Conservation (phyloP, 1,284 basidiomycete species). For the Rhodotorula sp. region DNA sequence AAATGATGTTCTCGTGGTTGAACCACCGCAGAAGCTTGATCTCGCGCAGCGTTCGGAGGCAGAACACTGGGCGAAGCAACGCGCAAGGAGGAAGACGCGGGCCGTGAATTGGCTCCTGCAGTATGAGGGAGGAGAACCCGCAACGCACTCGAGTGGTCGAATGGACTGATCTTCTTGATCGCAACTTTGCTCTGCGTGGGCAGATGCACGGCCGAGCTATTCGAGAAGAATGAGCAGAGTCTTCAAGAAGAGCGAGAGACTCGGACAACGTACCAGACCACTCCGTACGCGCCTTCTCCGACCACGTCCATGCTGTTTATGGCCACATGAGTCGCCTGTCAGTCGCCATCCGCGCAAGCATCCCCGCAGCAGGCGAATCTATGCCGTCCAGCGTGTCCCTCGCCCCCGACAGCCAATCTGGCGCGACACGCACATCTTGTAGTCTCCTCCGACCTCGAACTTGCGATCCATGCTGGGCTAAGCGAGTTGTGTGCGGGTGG, state of each 20-base stretch:
- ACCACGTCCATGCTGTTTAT: constrained; percentile 66
- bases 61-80: constrained; percentile 52
- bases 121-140: too few species aligned
- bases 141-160: constrained; percentile 73
- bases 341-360: neutral
- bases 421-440: constrained; percentile 34
- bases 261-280: constrained; percentile 63
- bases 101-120: too few species aligned
- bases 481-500: neutral
- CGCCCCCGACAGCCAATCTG: too few species aligned
- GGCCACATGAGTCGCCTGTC: too few species aligned
- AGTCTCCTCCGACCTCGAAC: constrained; percentile 42
- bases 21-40: constrained; percentile 89
- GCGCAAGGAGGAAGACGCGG: too few species aligned
- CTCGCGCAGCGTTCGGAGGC: constrained; percentile 77
- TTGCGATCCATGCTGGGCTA: constrained; percentile 37
- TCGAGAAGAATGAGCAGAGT: neutral
- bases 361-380: neutral
- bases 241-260: neutral
- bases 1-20: constrained; percentile 94
- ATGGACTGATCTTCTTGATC: constrained; percentile 67
- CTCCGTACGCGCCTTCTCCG: constrained; percentile 73
- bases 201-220: constrained; percentile 39
- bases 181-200: constrained; percentile 43
- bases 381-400: neutral